These are phyloP conservation scores for Blyttiomyces sp. DNA, from an alignment of 371 early-diverging fungal species.

Conservation along the genomic window DNA sequence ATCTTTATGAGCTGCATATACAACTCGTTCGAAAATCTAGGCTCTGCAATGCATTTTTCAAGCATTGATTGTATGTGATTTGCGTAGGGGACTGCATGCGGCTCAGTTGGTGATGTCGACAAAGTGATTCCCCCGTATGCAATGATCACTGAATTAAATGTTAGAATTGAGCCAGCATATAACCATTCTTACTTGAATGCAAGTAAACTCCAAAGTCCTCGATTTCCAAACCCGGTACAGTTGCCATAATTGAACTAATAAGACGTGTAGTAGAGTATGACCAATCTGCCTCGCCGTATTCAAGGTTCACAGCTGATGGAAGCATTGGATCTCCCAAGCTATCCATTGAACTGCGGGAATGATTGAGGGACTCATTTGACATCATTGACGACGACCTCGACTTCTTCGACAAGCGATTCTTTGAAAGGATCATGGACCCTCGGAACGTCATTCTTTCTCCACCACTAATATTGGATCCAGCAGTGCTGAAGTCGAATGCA, in stretches of 20 bases:
- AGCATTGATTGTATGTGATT: slow-evolving; percentile 15
- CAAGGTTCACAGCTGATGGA: not conserved
- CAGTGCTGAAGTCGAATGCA: slow-evolving; percentile 1
- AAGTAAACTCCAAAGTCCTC: slow-evolving; percentile 27
- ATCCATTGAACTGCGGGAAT: slow-evolving; percentile 2
- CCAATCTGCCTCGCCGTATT: slow-evolving; percentile 35
- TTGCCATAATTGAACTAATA: slow-evolving; percentile 25
- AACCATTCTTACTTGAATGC: slow-evolving; percentile 16
- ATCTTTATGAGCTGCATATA: slow-evolving; percentile 46
- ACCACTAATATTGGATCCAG: not conserved
- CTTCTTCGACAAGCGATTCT: not conserved
- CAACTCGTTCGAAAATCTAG: slow-evolving; percentile 35
- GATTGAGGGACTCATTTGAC: not conserved
- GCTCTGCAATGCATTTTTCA: slow-evolving; percentile 32
- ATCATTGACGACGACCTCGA: slow-evolving; percentile 1
- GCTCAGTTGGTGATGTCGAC: not conserved
- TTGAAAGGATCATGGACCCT: slow-evolving; percentile 16
- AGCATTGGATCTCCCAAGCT: not conserved
- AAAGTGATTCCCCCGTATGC: no score
- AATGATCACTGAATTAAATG: not conserved
- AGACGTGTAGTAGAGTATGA: slow-evolving; percentile 30
- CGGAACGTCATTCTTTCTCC: slow-evolving; percentile 8
- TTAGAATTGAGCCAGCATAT: not conserved
- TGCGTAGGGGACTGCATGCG: not conserved
- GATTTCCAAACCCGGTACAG: slow-evolving; percentile 10